A percentile compares a stretch with the other conserved stretches of the same genome.
Conservation (phyloP, 2,329 filamentous ascomycete species). For the Clonostachys rosea region DNA sequence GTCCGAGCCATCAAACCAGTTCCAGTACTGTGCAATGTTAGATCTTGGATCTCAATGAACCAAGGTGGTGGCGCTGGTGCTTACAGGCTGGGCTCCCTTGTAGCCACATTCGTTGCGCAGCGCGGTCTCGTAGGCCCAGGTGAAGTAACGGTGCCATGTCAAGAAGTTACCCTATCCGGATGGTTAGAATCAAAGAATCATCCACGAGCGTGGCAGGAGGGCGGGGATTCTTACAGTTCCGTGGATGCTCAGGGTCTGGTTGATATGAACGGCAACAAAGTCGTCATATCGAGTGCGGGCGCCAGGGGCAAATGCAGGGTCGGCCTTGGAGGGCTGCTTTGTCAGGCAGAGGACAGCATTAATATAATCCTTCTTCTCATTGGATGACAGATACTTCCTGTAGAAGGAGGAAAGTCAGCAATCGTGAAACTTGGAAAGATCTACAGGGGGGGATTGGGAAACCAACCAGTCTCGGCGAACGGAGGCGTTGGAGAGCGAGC, state of each 20-base stretch:
- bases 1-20: slow-evolving; percentile 42
- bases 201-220: neutral
- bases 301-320: slow-evolving; percentile 12
- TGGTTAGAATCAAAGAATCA: neutral
- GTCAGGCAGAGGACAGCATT: slow-evolving; percentile 15
- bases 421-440: too few species aligned
- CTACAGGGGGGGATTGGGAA: too few species aligned
- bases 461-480: slow-evolving; percentile 4
- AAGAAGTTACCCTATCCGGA: neutral
- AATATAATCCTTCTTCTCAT: slow-evolving; percentile 12
- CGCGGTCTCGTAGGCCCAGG: neutral
- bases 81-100: neutral
- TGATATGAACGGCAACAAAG: slow-evolving; percentile 22
- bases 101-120: slow-evolving; percentile 5
- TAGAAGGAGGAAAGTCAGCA: too few species aligned
- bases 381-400: slow-evolving; percentile 1
- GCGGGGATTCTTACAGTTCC: slow-evolving; percentile 8
- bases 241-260: slow-evolving; percentile 15
- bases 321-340: slow-evolving; percentile 12
- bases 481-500: slow-evolving; percentile 1
- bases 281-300: slow-evolving; percentile 21
- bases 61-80: neutral
- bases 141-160: neutral
- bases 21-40: slow-evolving; percentile 33
- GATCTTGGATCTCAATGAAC: neutral